Evolutionary conservation across 306 rosid genomes (phyloP).

Genomic region (Clitoria ternatea): DNA sequence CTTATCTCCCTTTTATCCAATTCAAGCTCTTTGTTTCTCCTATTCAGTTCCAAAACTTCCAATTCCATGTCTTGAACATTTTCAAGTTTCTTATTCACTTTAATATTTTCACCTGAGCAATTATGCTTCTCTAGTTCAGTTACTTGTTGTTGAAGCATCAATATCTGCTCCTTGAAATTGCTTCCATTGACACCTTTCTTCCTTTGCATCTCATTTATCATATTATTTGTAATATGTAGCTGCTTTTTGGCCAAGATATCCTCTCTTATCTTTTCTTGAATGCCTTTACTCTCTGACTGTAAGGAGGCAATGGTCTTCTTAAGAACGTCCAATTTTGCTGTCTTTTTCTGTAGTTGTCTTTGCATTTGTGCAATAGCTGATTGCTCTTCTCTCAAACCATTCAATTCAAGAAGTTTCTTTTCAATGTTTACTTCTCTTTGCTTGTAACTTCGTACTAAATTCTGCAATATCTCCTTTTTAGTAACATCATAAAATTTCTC

Average conservation of each 20-base stretch:
- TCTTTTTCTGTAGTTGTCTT: conserved; percentile 24
- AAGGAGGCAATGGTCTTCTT: conserved; percentile 21
- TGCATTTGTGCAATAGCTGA: conserved; percentile 21
- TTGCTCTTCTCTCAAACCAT: conserved; percentile 32
- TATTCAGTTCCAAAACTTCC: conserved; percentile 32
- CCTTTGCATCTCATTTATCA: conserved; percentile 27
- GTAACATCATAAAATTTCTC: not conserved
- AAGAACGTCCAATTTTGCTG: conserved; percentile 28
- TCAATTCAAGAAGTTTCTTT: conserved; percentile 34
- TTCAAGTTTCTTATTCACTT: conserved; percentile 28
- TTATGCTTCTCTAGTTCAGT: conserved; percentile 9
- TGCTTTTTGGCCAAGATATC: conserved; percentile 24
- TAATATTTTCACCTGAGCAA: not conserved
- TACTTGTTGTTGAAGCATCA: conserved; percentile 32
- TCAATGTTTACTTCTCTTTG: conserved; percentile 34
- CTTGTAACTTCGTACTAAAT: conserved; percentile 22
- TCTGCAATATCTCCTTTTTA: conserved; percentile 25
- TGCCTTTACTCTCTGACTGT: conserved; percentile 28
- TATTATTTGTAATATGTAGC: conserved; percentile 29
- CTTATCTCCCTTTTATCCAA: conserved; percentile 45
- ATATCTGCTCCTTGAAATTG: conserved; percentile 20
- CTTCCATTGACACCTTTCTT: conserved; percentile 6
- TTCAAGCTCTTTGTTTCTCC: conserved; percentile 50
- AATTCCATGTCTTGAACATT: conserved; percentile 15
- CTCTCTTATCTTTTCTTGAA: conserved; percentile 31